These are phyloP conservation scores for Penicillium taxi DNA, from an alignment of 495 filamentous ascomycete genomes.

Conservation along the genomic window DNA sequence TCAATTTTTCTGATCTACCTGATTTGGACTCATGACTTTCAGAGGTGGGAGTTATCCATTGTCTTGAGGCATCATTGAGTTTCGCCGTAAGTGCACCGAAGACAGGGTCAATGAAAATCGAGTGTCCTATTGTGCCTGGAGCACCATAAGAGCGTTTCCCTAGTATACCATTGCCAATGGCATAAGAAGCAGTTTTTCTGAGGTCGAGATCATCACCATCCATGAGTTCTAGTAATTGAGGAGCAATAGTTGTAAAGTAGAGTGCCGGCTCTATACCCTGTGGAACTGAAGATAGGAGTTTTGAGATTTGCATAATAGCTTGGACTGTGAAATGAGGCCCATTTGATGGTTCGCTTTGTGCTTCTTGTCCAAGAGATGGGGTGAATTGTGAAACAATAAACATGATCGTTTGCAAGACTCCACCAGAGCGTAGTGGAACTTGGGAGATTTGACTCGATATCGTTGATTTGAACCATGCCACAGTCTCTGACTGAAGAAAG, in stretches of 20 bases:
- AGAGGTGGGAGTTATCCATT: slow-evolving; percentile 18
- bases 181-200: slow-evolving; percentile 57
- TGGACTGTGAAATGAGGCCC: slow-evolving; percentile 66
- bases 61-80: slow-evolving; percentile 18
- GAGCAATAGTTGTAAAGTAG: slow-evolving; percentile 58
- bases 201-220: slow-evolving; percentile 59
- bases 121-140: slow-evolving; percentile 62
- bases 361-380: slow-evolving; percentile 35
- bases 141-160: slow-evolving; percentile 59
- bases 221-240: slow-evolving; percentile 59
- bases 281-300: slow-evolving; percentile 56
- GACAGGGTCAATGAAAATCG: slow-evolving; percentile 57
- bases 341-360: slow-evolving; percentile 24
- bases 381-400: slow-evolving; percentile 57
- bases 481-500: slow-evolving; percentile 39
- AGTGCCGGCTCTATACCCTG: slow-evolving; percentile 44
- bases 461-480: slow-evolving; percentile 39
- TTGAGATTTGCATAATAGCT: slow-evolving; percentile 58
- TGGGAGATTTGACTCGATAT: slow-evolving; percentile 49
- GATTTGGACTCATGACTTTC: slow-evolving; percentile 4
- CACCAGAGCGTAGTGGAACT: slow-evolving; percentile 56
- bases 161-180: slow-evolving; percentile 67
- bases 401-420: slow-evolving; percentile 61
- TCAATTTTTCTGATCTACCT: not conserved
- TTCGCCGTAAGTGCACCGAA: slow-evolving; percentile 53